phyloP scores from a whole-genome alignment of 139 green algal species.

The Chlorella sp. region DNA sequence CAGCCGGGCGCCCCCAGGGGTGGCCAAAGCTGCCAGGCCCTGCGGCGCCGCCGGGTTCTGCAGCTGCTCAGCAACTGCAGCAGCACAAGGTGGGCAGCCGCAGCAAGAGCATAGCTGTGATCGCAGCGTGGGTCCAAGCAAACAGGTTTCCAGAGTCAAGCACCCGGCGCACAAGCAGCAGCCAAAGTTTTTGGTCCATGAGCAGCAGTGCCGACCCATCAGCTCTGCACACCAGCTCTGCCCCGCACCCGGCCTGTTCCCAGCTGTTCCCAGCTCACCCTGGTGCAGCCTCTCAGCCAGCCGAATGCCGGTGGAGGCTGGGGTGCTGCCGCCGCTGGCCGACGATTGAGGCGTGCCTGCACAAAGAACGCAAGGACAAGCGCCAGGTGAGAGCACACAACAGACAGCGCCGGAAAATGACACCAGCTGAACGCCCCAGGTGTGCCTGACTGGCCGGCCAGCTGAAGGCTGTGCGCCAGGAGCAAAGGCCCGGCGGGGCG shows the following conservation, averaged over 20 bases:
- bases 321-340: conserved; percentile 14
- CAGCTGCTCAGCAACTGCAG: conserved; percentile 41
- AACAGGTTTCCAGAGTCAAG: too few relatives aligned
- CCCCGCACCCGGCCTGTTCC: too few relatives aligned
- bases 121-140: too few relatives aligned
- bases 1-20: neutral
- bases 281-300: conserved; percentile 44
- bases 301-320: conserved; percentile 36
- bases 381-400: neutral
- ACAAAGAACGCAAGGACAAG: neutral
- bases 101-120: neutral
- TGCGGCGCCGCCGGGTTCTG: conserved; percentile 23
- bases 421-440: too few relatives aligned
- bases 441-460: neutral
- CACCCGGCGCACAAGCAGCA: too few relatives aligned
- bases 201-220: neutral
- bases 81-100: neutral
- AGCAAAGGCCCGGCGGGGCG: neutral
- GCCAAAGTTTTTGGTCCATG: neutral
- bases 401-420: neutral
- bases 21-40: conserved; percentile 10
- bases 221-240: neutral
- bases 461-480: neutral
- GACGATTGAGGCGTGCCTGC: conserved; percentile 25
- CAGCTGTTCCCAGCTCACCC: neutral